These are phyloP conservation scores for Cynara cardunculus DNA, from an alignment of 129 eudicot species.

Conservation along the genomic window DNA sequence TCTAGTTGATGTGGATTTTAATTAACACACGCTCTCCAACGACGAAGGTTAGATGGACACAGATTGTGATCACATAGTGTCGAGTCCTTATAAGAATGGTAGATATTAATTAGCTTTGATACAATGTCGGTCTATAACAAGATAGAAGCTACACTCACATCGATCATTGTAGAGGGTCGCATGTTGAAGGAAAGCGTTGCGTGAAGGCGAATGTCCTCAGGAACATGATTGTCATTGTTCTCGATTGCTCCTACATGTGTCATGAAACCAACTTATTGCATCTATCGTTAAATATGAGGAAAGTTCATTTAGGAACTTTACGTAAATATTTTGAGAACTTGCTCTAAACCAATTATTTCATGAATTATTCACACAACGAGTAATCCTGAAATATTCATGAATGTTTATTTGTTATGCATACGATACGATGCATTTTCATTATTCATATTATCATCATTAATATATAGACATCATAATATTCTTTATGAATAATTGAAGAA, in stretches of 20 bases:
- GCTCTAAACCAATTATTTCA: no score
- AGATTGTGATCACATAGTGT: neutral
- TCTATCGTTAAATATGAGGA: no score
- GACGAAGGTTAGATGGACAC: neutral
- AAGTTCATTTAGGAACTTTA: neutral
- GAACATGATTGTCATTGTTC: neutral
- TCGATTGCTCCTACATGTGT: neutral
- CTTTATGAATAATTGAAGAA: neutral
- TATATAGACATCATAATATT: neutral
- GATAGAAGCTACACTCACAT: neutral
- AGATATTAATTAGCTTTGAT: no score
- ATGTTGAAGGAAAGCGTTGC: slow-evolving; percentile 9
- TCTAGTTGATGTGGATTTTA: no score
- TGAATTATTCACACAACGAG: neutral
- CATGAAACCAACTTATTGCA: neutral
- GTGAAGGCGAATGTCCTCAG: neutral
- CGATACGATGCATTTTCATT: no score
- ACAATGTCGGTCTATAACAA: neutral
- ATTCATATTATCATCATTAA: neutral
- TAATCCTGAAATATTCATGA: neutral
- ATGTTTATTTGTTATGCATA: no score
- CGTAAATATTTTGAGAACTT: no score
- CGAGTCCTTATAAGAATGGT: neutral
- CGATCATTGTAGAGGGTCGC: neutral
- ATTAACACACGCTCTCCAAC: no score